phyloP scores from a whole-genome alignment of 2,329 filamentous ascomycete genomes.

The Calonectria henricotiae region DNA sequence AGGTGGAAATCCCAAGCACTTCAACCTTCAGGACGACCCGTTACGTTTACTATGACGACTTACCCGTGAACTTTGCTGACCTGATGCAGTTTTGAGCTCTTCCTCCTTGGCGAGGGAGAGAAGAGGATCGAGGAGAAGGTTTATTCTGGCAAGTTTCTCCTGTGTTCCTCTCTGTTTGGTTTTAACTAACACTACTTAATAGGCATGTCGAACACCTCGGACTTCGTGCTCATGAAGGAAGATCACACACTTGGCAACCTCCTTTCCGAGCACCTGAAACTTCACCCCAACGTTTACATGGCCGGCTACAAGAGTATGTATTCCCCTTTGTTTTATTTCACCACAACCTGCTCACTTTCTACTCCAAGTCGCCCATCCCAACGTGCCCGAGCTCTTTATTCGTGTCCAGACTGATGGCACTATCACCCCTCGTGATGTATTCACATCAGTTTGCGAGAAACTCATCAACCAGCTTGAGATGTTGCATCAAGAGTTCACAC shows the following conservation, averaged over 20 bases:
- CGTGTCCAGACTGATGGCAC: conserved; percentile 94
- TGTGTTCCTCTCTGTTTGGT: background rate
- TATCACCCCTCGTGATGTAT: conserved; percentile 89
- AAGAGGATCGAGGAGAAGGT: conserved; percentile 93
- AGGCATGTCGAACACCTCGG: conserved; percentile 93
- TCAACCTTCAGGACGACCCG: conserved; percentile 59
- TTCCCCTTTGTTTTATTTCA: background rate
- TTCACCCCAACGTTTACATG: conserved; percentile 88
- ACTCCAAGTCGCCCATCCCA: conserved; percentile 70
- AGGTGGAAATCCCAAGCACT: conserved; percentile 60
- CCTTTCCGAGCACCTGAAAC: conserved; percentile 87
- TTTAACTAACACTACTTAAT: conserved; percentile 23
- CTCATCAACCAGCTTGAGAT: conserved; percentile 86
- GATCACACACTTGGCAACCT: conserved; percentile 97
- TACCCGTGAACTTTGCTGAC: conserved; percentile 45
- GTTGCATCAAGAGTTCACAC: conserved; percentile 90
- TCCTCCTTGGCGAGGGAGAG: conserved; percentile 88
- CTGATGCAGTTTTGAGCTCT: conserved; percentile 86
- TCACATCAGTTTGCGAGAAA: conserved; percentile 85
- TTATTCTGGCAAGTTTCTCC: conserved; percentile 83
- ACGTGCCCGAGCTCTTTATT: conserved; percentile 76
- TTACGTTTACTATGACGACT: conserved; percentile 51
- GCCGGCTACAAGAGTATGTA: conserved; percentile 88
- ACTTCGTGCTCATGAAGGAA: conserved; percentile 97
- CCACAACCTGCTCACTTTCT: conserved; percentile 30